Conservation (phyloP, 164 flowering plant species). For the Chimonanthus salicifolius region DNA sequence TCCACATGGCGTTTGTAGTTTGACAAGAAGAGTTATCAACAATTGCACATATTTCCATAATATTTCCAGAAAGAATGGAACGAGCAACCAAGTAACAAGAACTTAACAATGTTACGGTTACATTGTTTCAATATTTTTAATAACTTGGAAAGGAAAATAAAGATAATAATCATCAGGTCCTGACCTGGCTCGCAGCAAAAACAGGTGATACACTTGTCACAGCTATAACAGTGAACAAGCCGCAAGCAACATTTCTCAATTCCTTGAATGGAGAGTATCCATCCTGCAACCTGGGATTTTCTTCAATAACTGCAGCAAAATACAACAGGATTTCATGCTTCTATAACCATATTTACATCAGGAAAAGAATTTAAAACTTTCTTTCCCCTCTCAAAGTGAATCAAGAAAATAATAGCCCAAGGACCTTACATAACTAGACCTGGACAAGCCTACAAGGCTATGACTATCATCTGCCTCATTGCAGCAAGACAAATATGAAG, state of each 20-base stretch:
- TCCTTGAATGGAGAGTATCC: constrained; percentile 28
- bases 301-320: constrained; percentile 22
- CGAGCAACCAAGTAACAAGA: background rate
- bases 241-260: constrained; percentile 55
- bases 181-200: constrained; percentile 76
- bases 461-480: too few species aligned
- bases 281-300: constrained; percentile 18
- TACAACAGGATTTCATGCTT: background rate
- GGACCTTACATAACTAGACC: too few species aligned
- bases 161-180: background rate
- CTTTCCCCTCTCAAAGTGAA: too few species aligned
- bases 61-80: background rate
- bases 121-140: background rate
- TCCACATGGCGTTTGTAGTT: background rate
- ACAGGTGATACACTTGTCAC: constrained; percentile 69
- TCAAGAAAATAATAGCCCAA: too few species aligned
- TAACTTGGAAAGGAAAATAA: background rate
- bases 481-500: too few species aligned
- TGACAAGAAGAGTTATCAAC: background rate
- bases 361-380: too few species aligned
- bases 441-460: too few species aligned
- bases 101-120: background rate
- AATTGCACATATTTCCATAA: background rate
- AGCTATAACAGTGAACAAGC: constrained; percentile 75
- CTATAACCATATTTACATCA: background rate